phyloP scores from a whole-genome alignment of 345 rosid genomes.

The Gossypium bickii region DNA sequence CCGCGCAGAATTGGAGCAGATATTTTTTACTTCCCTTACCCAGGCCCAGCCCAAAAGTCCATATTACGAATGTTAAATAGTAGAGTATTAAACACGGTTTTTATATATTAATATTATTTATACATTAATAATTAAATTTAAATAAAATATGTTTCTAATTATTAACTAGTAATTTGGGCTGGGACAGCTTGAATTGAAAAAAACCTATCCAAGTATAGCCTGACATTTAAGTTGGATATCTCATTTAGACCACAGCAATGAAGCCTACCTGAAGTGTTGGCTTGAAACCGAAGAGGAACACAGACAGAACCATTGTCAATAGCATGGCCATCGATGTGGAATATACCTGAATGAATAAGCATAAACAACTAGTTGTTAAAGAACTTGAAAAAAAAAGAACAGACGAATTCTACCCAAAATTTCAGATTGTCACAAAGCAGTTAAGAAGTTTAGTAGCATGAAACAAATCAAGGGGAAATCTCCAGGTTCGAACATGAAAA shows the following conservation, averaged over 20 bases:
- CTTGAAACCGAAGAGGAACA: slow-evolving; percentile 21
- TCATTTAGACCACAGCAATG: neutral
- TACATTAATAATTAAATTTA: neutral
- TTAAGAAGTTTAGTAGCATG: neutral
- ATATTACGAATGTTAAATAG: neutral
- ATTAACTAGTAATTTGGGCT: neutral
- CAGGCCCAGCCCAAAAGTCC: neutral
- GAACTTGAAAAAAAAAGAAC: neutral
- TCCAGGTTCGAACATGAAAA: neutral
- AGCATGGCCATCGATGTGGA: slow-evolving; percentile 22
- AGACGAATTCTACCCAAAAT: neutral
- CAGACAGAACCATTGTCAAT: slow-evolving; percentile 17
- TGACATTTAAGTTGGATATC: neutral
- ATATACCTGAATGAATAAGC: slow-evolving; percentile 10
- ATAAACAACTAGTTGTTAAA: neutral
- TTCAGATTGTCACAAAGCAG: neutral
- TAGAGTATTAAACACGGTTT: neutral
- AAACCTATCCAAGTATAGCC: too few species aligned
- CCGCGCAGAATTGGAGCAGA: neutral
- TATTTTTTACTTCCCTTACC: neutral
- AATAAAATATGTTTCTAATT: neutral
- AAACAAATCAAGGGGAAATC: neutral
- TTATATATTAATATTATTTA: neutral
- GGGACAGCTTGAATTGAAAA: neutral
- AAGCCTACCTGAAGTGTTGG: slow-evolving; percentile 21